Conservation (phyloP, 331 rosid species). For the Malus hybrid region DNA sequence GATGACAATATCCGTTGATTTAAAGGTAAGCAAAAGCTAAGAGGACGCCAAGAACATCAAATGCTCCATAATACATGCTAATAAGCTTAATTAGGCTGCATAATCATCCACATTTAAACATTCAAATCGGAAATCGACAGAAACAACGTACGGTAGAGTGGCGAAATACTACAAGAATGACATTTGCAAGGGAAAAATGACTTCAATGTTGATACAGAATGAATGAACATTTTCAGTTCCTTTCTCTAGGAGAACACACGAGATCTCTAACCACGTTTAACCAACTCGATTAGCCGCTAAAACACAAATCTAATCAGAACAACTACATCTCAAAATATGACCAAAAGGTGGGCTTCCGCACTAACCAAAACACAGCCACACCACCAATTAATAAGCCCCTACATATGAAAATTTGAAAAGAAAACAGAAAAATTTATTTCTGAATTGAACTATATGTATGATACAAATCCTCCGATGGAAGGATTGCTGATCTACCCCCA, state of each 20-base stretch:
- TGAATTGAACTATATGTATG: constrained; percentile 86
- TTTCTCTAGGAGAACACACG: constrained; percentile 34
- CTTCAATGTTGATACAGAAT: constrained; percentile 28
- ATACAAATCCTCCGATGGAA: constrained; percentile 59
- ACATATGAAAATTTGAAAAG: constrained; percentile 38
- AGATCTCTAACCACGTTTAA: constrained; percentile 30
- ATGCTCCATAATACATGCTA: neutral
- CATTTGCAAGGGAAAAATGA: constrained; percentile 14
- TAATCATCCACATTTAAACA: neutral
- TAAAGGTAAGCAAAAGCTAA: neutral
- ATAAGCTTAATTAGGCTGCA: neutral
- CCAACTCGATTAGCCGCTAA: constrained; percentile 54
- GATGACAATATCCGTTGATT: too few relatives aligned
- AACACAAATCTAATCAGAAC: constrained; percentile 57
- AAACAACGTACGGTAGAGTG: neutral
- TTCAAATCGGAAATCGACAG: neutral
- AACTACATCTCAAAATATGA: constrained; percentile 62
- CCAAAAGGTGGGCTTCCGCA: constrained; percentile 55
- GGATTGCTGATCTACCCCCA: constrained; percentile 67
- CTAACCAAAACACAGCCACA: constrained; percentile 88
- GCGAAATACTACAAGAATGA: neutral
- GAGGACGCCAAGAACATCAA: neutral
- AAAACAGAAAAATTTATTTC: constrained; percentile 53
- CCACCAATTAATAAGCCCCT: constrained; percentile 61
- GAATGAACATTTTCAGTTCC: constrained; percentile 32